Conservation (phyloP, 352 stramenopile species). For the Phytopythium oedochilum region DNA sequence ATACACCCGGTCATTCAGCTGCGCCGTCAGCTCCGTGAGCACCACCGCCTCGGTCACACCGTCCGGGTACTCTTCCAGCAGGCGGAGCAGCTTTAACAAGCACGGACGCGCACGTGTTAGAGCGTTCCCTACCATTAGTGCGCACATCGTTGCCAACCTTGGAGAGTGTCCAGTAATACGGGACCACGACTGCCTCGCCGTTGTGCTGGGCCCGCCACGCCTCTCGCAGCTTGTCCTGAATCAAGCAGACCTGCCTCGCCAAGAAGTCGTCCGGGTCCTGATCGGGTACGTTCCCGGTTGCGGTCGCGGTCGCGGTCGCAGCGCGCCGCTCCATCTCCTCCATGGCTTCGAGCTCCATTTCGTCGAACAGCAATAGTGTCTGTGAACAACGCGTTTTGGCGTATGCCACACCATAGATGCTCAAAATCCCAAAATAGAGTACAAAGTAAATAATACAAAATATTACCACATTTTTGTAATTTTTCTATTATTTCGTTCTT, state of each 20-base stretch:
- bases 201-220: conserved; percentile 34
- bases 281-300: too few relatives aligned
- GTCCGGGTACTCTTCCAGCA: conserved; percentile 65
- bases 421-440: too few relatives aligned
- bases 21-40: conserved; percentile 49
- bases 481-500: too few relatives aligned
- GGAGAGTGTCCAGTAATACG: conserved; percentile 57
- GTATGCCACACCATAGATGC: too few relatives aligned
- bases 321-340: conserved; percentile 31
- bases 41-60: conserved; percentile 60
- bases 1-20: conserved; percentile 29
- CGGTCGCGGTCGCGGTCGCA: neutral
- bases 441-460: too few relatives aligned
- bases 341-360: conserved; percentile 60
- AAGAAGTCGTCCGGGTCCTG: conserved; percentile 32
- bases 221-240: conserved; percentile 32
- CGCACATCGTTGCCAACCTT: conserved; percentile 14
- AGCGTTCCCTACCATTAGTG: neutral
- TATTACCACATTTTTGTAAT: too few relatives aligned
- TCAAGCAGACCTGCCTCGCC: conserved; percentile 32
- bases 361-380: too few relatives aligned
- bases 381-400: too few relatives aligned
- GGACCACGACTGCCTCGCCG: conserved; percentile 13
- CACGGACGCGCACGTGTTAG: neutral
- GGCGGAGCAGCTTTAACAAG: conserved; percentile 31